Evolutionary conservation across 1,284 basidiomycete genomes (phyloP), one percentile per base, ranked within the genome.

Genomic region (Pseudozyma hubeiensis): DNA sequence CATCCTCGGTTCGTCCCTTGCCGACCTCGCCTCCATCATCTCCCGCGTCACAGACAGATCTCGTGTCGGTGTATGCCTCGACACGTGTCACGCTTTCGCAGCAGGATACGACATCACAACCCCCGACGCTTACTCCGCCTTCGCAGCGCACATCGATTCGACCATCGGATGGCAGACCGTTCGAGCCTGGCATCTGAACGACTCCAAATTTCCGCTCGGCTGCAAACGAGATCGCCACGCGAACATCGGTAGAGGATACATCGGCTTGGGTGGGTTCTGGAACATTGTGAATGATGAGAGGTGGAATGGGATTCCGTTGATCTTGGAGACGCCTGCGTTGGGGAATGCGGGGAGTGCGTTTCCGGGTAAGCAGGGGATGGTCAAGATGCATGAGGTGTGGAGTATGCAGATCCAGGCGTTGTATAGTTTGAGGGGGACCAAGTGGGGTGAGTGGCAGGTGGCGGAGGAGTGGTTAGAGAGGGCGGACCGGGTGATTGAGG

Each of bases 81-180:
- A 95, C 85, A 94, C 93, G 0, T 94, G 93, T 90, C 93, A 95
- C 85, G 86, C 90, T 77, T 93, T 92, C 69, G 91, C 92, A 6
- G 91, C 92, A 0, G 91, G 92, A 0, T 93, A 94, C 80, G 92
- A 94, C 80, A 88, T 94, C 39, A 87, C 91, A 17, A 91, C 90
- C 0, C 76, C 80, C 7, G 81, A 83, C n/a, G 63, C 81, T 0
- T 85, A 86, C 66, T 69, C 76, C 5, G 74, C 71, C 9, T 85
- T 84, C 24, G 83, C 92, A 83, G 67, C 85, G 10, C 85, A 88
- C 54, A 93, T 94, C 74, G 89, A 92, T 45, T 77, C 86, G 17
- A 86, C 89, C 53, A 87, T 95, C 7, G 92, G 93, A 1, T 80
- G 91, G 34, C 83, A 87, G 13, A 93, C 92, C 79, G 88, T 94